These are phyloP conservation scores for Pyrus pyrifolia DNA, from an alignment of 306 rosid species.

Conservation along the genomic window DNA sequence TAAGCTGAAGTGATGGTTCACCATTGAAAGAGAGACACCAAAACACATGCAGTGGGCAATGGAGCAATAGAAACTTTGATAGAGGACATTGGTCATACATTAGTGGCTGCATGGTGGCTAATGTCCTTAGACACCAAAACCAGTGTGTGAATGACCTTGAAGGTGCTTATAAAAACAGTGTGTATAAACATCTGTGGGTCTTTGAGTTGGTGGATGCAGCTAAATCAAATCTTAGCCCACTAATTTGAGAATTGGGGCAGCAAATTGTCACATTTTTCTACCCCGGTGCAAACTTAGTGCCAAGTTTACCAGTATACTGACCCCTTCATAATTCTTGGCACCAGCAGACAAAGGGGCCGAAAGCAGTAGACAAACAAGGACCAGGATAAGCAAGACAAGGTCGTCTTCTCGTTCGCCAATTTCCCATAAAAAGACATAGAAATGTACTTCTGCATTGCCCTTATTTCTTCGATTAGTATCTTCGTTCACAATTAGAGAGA, in stretches of 20 bases:
- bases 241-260: background rate
- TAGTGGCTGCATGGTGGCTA: too few relatives aligned
- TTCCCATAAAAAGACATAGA: slow-evolving; percentile 18
- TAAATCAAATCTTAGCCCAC: slow-evolving; percentile 13
- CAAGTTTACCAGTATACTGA: background rate
- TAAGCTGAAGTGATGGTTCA: too few relatives aligned
- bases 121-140: too few relatives aligned
- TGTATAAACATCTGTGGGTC: background rate
- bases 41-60: too few relatives aligned
- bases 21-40: too few relatives aligned
- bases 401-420: slow-evolving; percentile 14
- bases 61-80: too few relatives aligned
- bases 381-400: slow-evolving; percentile 34
- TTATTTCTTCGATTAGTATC: slow-evolving; percentile 1
- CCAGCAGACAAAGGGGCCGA: slow-evolving; percentile 45
- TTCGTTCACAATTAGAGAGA: background rate
- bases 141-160: too few relatives aligned
- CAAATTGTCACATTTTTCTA: background rate
- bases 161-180: too few relatives aligned
- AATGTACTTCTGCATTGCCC: background rate
- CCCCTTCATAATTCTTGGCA: slow-evolving; percentile 3
- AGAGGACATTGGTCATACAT: too few relatives aligned
- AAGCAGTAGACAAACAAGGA: slow-evolving; percentile 42
- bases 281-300: background rate
- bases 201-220: background rate